These are phyloP conservation scores for Talaromyces sp. DNA, from an alignment of 2,329 filamentous ascomycete genomes.

Conservation along the genomic window DNA sequence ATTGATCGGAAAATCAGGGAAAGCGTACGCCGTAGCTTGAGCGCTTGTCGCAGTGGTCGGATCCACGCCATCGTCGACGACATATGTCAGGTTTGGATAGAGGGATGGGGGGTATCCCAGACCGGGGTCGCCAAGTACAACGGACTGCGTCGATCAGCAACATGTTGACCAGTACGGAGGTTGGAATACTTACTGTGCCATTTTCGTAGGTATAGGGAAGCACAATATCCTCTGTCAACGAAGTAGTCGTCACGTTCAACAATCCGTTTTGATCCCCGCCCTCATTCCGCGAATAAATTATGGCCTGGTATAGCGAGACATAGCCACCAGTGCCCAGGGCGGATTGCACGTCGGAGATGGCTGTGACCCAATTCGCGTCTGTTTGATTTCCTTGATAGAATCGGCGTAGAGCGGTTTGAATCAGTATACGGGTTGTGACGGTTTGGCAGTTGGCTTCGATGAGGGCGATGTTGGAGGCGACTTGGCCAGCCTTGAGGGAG, in stretches of 20 bases:
- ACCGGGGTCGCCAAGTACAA: slow-evolving; percentile 59
- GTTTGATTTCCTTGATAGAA: slow-evolving; percentile 54
- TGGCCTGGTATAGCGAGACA: slow-evolving; percentile 61
- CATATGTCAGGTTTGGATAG: slow-evolving; percentile 76
- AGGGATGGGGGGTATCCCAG: slow-evolving; percentile 68
- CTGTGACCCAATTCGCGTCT: slow-evolving; percentile 57
- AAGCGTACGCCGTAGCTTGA: slow-evolving; percentile 35
- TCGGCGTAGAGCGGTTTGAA: slow-evolving; percentile 50
- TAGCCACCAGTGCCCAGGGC: slow-evolving; percentile 61
- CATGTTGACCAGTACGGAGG: neutral
- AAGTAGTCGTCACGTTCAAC: slow-evolving; percentile 60
- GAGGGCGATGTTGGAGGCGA: slow-evolving; percentile 73
- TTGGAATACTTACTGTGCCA: slow-evolving; percentile 42
- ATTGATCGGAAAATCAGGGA: slow-evolving; percentile 43
- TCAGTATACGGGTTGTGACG: slow-evolving; percentile 61
- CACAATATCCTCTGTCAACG: slow-evolving; percentile 35
- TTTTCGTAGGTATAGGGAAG: slow-evolving; percentile 61
- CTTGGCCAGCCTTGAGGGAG: slow-evolving; percentile 78
- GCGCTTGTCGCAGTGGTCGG: slow-evolving; percentile 22
- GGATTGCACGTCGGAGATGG: slow-evolving; percentile 64
- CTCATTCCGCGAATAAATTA: slow-evolving; percentile 67
- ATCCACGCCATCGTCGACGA: slow-evolving; percentile 23
- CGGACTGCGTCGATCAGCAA: slow-evolving; percentile 24
- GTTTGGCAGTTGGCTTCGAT: slow-evolving; percentile 71
- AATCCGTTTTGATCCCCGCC: slow-evolving; percentile 58